A percentile compares a stretch with the other conserved stretches of the same genome.
phyloP scores from a whole-genome alignment of 768 basidiomycete species.

The Termitomyces titanicus region DNA sequence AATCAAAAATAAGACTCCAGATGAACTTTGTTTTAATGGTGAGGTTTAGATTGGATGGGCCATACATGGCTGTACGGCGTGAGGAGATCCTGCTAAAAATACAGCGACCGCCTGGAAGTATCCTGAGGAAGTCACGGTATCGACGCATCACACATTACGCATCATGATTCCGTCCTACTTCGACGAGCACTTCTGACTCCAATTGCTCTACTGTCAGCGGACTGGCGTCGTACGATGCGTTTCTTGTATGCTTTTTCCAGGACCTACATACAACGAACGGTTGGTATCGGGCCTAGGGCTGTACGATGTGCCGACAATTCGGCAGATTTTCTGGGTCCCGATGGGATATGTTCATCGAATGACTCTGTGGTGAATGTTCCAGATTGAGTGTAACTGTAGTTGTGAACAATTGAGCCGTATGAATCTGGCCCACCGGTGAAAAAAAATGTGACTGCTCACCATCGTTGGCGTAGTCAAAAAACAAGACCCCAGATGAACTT shows the following conservation, averaged over 20 bases:
- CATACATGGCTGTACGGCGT: no score
- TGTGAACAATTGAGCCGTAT: not conserved
- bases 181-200: not conserved
- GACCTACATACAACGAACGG: not conserved
- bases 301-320: not conserved
- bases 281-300: not conserved
- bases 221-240: not conserved
- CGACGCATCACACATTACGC: no score
- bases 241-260: not conserved
- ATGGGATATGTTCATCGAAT: not conserved
- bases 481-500: not conserved
- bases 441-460: not conserved
- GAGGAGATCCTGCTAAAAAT: no score
- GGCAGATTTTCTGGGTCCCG: not conserved
- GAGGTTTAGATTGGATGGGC: no score
- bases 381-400: not conserved
- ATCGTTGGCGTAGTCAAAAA: not conserved
- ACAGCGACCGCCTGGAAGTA: no score
- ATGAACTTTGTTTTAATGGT: not conserved
- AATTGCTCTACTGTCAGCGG: not conserved
- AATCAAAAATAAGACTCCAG: not conserved
- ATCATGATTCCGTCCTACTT: not conserved
- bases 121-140: not conserved
- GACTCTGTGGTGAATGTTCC: not conserved
- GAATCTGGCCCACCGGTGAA: no score